phyloP scores from a whole-genome alignment of 192 early-diverging fungal species.

The Coemansia sp. region DNA sequence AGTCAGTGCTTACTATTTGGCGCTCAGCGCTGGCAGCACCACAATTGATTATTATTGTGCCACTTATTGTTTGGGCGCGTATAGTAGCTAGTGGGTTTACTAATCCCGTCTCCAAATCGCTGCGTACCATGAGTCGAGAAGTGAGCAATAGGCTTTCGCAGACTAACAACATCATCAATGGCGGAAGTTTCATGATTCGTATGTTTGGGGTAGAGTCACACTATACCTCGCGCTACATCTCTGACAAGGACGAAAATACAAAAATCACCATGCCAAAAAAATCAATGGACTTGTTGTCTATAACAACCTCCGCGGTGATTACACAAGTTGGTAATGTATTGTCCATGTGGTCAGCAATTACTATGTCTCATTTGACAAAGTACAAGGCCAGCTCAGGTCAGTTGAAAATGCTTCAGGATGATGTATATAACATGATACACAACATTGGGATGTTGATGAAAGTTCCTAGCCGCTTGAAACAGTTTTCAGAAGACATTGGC shows the following conservation, averaged over 20 bases:
- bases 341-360: too few species aligned
- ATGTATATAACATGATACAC: too few species aligned
- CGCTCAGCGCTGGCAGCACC: conserved; percentile 1
- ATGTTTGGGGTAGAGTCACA: conserved; percentile 60
- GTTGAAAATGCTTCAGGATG: too few species aligned
- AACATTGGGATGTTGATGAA: too few species aligned
- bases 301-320: too few species aligned
- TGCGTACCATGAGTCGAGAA: background rate
- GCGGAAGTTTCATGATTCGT: conserved; percentile 70
- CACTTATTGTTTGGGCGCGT: conserved; percentile 10
- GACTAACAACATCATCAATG: conserved; percentile 31
- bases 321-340: too few species aligned
- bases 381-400: too few species aligned
- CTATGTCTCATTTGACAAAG: too few species aligned
- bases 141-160: background rate
- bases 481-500: conserved; percentile 28
- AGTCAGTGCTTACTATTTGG: background rate
- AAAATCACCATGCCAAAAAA: too few species aligned
- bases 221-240: conserved; percentile 57
- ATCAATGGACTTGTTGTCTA: too few species aligned
- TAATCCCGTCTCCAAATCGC: background rate
- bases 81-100: background rate
- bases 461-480: background rate
- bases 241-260: too few species aligned
- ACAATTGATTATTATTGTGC: conserved; percentile 19